These are phyloP conservation scores for Eleusine indica DNA, from an alignment of 176 grass and related monocot species.

Conservation along the genomic window DNA sequence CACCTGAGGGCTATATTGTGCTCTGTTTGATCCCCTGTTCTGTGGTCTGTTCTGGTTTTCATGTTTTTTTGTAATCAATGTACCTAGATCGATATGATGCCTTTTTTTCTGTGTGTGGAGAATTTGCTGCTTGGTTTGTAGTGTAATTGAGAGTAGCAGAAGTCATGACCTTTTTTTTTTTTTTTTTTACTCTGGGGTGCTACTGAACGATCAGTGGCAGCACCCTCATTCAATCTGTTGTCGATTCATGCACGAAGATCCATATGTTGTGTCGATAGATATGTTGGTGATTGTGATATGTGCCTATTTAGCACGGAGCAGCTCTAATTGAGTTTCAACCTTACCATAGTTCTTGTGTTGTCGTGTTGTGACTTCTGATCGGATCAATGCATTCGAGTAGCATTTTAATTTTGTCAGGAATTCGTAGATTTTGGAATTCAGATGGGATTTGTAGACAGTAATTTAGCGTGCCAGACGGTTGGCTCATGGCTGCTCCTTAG, in stretches of 20 bases:
- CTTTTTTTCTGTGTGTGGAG: too few relatives aligned
- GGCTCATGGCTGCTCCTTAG: neutral
- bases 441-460: neutral
- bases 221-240: too few relatives aligned
- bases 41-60: neutral
- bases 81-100: neutral
- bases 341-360: too few relatives aligned
- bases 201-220: neutral
- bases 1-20: neutral
- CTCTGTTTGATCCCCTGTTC: neutral
- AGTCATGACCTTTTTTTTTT: neutral
- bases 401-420: too few relatives aligned
- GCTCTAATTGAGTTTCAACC: too few relatives aligned
- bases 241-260: neutral
- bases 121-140: neutral
- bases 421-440: too few relatives aligned
- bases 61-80: neutral
- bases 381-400: too few relatives aligned
- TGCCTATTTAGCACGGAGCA: too few relatives aligned
- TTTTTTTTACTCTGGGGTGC: neutral
- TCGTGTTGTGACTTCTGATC: too few relatives aligned
- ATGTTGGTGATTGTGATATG: neutral
- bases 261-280: neutral
- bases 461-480: too few relatives aligned
- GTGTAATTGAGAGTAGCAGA: neutral